Base-by-base conservation (phyloP, 2,329 filamentous ascomycete species). In the Ascochyta rabiei region DNA sequence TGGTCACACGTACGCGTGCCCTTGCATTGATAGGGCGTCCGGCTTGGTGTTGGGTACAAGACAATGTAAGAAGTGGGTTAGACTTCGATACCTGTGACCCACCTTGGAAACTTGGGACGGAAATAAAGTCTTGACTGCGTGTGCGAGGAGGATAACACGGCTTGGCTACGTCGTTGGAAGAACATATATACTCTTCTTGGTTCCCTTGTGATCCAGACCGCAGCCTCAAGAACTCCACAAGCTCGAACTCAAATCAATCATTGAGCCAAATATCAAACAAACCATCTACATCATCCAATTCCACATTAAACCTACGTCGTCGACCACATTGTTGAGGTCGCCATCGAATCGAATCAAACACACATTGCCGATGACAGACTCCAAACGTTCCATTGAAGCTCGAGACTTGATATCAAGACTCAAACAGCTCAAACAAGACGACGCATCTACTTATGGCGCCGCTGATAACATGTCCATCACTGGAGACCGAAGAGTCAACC, bases 361-460 rank as follows among this genome's bases (percentile, higher is more conserved):
- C 50, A 26, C 46, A 52, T 65, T 55, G 64, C 57, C 64, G 68
- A 73, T 73, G 71, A 70, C 68, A 61, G 59, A 67, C 63, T 58
- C 60, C 53, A 61, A 58, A 51, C 53, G 63, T 56, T 44, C 56
- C 40, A 61, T 71, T 57, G 58, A 68, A 62, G 57, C 64, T 43
- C 67, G 59, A 60, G 66, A 66, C 61, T 63, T 68, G 53, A 53
- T 59, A 43, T 56, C 60, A 60, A 61, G 61, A 51, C 64, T 70
- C 48, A 57, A 40, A 21, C 48, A 46, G 23, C 56, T 66, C 45
- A 44, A 58, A 39, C 49, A 56, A 57, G 40, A 47, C 26, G 41
- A 23, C 56, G 49, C 49, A 35, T 42, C 39, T 24, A 53, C 38
- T 40, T 18, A 55, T 55, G 52, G 41, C 46, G 48, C 53, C 46